Conservation (phyloP, 257 asterid species). For the Ilex asprella region DNA sequence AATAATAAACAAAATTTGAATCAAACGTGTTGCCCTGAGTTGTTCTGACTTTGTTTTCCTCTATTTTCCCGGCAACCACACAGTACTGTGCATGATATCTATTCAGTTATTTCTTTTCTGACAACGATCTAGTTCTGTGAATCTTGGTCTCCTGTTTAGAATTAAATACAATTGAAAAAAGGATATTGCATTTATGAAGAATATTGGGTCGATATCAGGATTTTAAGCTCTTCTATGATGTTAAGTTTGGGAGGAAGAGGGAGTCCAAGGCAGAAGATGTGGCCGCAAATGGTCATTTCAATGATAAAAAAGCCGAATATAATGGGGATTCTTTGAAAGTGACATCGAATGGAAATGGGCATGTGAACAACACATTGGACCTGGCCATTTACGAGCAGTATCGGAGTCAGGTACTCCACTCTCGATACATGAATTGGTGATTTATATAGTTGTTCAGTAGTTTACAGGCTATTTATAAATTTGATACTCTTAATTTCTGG, state of each 20-base stretch:
- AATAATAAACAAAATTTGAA: not conserved
- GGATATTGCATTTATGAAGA: constrained; percentile 24
- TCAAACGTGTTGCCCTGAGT: not conserved
- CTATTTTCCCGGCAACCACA: not conserved
- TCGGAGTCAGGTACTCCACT: constrained; percentile 49
- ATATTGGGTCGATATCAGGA: constrained; percentile 47
- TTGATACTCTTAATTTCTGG: constrained; percentile 36
- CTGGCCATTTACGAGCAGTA: constrained; percentile 80
- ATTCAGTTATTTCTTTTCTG: not conserved
- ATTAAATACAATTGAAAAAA: constrained; percentile 1
- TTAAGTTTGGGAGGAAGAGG: constrained; percentile 95
- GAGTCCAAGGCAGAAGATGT: constrained; percentile 30
- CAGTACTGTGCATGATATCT: not conserved
- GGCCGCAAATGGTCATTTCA: constrained; percentile 31
- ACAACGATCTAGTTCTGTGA: constrained; percentile 1
- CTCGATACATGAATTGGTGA: constrained; percentile 5
- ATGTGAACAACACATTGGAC: constrained; percentile 49
- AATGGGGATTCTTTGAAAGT: constrained; percentile 31
- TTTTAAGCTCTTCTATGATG: constrained; percentile 81
- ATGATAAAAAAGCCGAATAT: not conserved
- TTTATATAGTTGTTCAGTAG: constrained; percentile 6
- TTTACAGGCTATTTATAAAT: constrained; percentile 17
- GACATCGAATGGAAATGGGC: constrained; percentile 34
- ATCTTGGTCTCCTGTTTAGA: constrained; percentile 2
- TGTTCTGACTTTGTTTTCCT: not conserved